These are phyloP conservation scores for Saccharomycopsis sp. DNA, from an alignment of 805 yeast species.

Conservation along the genomic window DNA sequence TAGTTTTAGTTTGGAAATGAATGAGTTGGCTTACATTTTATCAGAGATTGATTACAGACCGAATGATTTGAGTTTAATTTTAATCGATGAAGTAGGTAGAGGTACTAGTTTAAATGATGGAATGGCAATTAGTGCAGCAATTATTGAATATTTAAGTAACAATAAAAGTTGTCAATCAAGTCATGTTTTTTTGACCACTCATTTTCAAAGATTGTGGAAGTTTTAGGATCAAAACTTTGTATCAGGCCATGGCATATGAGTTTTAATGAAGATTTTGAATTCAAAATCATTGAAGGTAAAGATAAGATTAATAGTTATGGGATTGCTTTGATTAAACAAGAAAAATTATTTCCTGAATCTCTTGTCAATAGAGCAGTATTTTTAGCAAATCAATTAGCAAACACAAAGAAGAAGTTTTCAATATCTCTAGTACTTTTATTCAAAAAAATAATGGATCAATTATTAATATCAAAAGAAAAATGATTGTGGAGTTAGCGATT, in stretches of 20 bases:
- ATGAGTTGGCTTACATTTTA: constrained; percentile 35
- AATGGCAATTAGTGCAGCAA: constrained; percentile 38
- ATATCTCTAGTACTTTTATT: too few relatives aligned
- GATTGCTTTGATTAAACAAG: not conserved
- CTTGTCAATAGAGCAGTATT: not conserved
- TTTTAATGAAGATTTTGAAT: not conserved
- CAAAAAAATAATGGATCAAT: not conserved
- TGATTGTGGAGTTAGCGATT: not conserved
- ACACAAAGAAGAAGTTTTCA: too few relatives aligned
- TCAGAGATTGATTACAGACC: constrained; percentile 24
- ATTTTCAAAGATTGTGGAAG: constrained; percentile 32
- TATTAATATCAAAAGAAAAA: not conserved
- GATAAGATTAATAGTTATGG: not conserved
- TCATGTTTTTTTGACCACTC: constrained; percentile 33
- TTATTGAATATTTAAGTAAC: constrained; percentile 27
- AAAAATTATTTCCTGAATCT: not conserved
- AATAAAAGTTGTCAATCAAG: constrained; percentile 20
- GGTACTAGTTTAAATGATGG: constrained; percentile 44
- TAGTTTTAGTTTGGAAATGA: constrained; percentile 37
- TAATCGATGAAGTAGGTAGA: constrained; percentile 48
- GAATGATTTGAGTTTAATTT: constrained; percentile 28
- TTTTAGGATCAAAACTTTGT: not conserved
- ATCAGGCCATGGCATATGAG: not conserved
- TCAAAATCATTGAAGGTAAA: not conserved
- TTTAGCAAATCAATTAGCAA: not conserved